Evolutionary conservation across 2,329 filamentous ascomycete species (phyloP), one percentile per base, ranked within the genome.

Genomic region (Fusarium hostae): DNA sequence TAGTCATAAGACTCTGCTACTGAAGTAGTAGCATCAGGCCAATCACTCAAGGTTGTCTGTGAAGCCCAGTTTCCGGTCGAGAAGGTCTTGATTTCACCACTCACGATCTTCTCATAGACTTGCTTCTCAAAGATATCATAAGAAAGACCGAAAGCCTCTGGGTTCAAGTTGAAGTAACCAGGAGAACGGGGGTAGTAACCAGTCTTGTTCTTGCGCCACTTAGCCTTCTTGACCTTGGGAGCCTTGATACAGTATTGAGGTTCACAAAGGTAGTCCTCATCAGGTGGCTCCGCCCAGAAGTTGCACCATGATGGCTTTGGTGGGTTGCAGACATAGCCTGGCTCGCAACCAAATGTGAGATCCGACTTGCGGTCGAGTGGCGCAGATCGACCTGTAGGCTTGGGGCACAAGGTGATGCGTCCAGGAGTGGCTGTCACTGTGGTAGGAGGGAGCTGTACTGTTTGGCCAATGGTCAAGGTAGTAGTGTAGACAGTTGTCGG

Each of bases 101-200:
- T 72, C 10, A 82, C 59, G 4, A 80, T 76, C 59, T 80, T 80
- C 9, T 82, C 73, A 15, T 83, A 74, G 2, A 81, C 72, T 9
- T 85, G 75, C 28, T 84, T 79, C 24, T 84, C 83, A 66, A 91
- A 92, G 22, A 92, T 89, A 44, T 86, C 86, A 64, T 88, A 90
- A 54, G 84, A 86, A 20, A 93, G 81, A 8, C 90, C 90, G 63
- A 93, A 93, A 0, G 84, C 84, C 3, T 82, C 78, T 0, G 91
- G 82, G 60, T 90, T 83, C n/a, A 93, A 83, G 64, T 92, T 86
- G 80, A 90, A 93, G 77, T 92, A 92, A 6, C 86, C 88, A 16
- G 71, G 68, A 6, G 75, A 71, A 2, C 86, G 83, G 4, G 86
- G 86, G 68, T 86, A 90, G 75, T 87, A 89, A 20, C 80, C 70